Percentiles rank a stretch among this genome's conserved stretches.
Conservation (phyloP, 352 stramenopile genomes). For the Plasmopara muralis region DNA sequence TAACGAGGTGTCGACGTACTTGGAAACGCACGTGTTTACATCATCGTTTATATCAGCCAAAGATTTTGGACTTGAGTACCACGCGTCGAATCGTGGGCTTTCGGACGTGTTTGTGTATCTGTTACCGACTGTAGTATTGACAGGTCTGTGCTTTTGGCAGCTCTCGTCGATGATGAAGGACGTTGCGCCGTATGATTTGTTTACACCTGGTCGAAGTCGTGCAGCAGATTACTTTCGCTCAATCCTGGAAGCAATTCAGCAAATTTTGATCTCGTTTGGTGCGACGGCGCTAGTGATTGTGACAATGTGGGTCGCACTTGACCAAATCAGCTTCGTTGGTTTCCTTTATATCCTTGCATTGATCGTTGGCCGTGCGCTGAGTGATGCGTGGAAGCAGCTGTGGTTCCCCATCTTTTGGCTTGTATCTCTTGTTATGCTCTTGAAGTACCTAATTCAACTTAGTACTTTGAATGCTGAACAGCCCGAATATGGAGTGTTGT, state of each 20-base stretch:
- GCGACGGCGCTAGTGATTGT: slow-evolving; percentile 58
- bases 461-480: slow-evolving; percentile 40
- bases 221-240: slow-evolving; percentile 47
- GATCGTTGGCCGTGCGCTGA: slow-evolving; percentile 44
- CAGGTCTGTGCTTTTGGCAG: slow-evolving; percentile 78
- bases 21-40: slow-evolving; percentile 64
- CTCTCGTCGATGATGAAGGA: slow-evolving; percentile 66
- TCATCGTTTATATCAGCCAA: slow-evolving; percentile 59
- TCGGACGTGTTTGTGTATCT: slow-evolving; percentile 78
- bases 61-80: slow-evolving; percentile 69
- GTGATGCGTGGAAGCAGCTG: slow-evolving; percentile 53
- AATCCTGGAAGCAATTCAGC: slow-evolving; percentile 49
- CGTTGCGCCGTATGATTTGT: slow-evolving; percentile 54
- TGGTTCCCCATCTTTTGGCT: slow-evolving; percentile 82
- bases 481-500: slow-evolving; percentile 20
- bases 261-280: slow-evolving; percentile 65
- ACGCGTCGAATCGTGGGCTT: slow-evolving; percentile 45
- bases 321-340: slow-evolving; percentile 56
- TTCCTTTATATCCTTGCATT: slow-evolving; percentile 62
- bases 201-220: slow-evolving; percentile 47
- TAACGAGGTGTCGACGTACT: slow-evolving; percentile 50
- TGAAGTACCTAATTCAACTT: slow-evolving; percentile 68
- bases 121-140: slow-evolving; percentile 60
- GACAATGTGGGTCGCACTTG: slow-evolving; percentile 59
- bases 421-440: slow-evolving; percentile 41